Evolutionary conservation across 352 stramenopile species (phyloP).

Genomic region (Globisporangium paddicum): DNA sequence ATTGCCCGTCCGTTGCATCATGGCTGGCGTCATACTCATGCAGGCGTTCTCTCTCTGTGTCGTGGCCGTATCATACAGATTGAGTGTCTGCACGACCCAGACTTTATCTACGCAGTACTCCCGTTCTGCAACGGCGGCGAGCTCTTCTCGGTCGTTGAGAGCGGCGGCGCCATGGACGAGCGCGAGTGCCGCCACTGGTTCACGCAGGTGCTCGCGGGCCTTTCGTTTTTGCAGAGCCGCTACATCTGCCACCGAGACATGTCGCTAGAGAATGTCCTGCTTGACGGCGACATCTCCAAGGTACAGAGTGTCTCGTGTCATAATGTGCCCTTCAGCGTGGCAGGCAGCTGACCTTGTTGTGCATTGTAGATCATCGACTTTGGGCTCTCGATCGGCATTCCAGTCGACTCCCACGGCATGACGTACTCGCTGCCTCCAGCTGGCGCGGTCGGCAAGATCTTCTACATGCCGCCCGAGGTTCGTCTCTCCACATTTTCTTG

Average conservation of each 20-base stretch:
- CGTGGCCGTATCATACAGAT: constrained; percentile 41
- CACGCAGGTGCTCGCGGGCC: constrained; percentile 66
- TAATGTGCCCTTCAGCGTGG: background rate
- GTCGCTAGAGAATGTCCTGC: constrained; percentile 83
- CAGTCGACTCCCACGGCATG: constrained; percentile 79
- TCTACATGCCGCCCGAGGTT: constrained; percentile 88
- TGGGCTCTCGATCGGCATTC: constrained; percentile 79
- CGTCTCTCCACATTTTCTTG: background rate
- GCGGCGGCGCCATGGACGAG: constrained; percentile 74
- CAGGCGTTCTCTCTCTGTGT: background rate
- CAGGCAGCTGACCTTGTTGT: background rate
- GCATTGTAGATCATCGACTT: constrained; percentile 81
- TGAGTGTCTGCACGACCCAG: constrained; percentile 76
- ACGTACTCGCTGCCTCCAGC: constrained; percentile 79
- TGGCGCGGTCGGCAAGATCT: constrained; percentile 84
- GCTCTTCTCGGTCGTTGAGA: constrained; percentile 82
- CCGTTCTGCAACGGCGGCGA: constrained; percentile 84
- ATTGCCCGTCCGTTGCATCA: background rate
- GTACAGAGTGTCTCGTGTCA: constrained; percentile 17
- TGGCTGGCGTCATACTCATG: background rate
- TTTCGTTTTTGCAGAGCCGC: constrained; percentile 79
- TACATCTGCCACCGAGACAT: constrained; percentile 88
- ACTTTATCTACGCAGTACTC: constrained; percentile 84
- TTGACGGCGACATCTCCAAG: constrained; percentile 81
- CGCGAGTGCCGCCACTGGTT: constrained; percentile 80